These are phyloP conservation scores for Tolypocladium endophyticum DNA, from an alignment of 2,329 filamentous ascomycete genomes.

Conservation along the genomic window DNA sequence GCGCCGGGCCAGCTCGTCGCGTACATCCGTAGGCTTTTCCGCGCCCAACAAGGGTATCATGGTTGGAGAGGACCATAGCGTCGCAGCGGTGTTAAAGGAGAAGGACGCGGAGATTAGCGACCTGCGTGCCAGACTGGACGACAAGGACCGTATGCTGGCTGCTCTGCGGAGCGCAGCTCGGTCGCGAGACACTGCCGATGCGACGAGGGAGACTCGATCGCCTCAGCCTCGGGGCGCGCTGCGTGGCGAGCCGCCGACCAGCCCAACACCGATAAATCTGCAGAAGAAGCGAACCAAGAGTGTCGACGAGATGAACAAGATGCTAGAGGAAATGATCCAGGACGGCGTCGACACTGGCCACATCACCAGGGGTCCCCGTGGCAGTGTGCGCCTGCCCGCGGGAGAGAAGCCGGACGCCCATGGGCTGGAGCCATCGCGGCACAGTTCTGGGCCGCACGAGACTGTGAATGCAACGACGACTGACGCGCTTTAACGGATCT, in stretches of 20 bases:
- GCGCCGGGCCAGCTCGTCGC: slow-evolving; percentile 77
- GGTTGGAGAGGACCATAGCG: slow-evolving; percentile 70
- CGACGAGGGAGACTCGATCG: slow-evolving; percentile 21
- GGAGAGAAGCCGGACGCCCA: slow-evolving; percentile 30
- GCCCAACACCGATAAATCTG: slow-evolving; percentile 12
- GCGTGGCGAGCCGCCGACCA: slow-evolving; percentile 5
- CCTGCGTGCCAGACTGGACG: slow-evolving; percentile 77
- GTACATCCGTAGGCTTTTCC: slow-evolving; percentile 66
- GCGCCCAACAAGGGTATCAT: slow-evolving; percentile 50
- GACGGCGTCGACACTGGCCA: slow-evolving; percentile 72
- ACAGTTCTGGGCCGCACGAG: slow-evolving; percentile 20
- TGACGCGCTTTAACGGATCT: slow-evolving; percentile 12
- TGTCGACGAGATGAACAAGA: slow-evolving; percentile 85
- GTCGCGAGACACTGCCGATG: slow-evolving; percentile 73
- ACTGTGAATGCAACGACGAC: slow-evolving; percentile 13
- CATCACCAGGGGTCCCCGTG: slow-evolving; percentile 53
- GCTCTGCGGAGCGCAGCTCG: slow-evolving; percentile 78
- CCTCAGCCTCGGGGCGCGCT: slow-evolving; percentile 10
- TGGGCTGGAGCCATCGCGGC: slow-evolving; percentile 27
- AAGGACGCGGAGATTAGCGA: slow-evolving; percentile 91
- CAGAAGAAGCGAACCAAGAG: slow-evolving; percentile 51
- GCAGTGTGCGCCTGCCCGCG: slow-evolving; percentile 51
- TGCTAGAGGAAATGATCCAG: slow-evolving; percentile 94
- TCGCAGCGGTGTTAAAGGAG: slow-evolving; percentile 64
- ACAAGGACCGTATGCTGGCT: slow-evolving; percentile 88